A percentile compares a stretch with the other conserved stretches of the same genome.
These are phyloP conservation scores for Globisporangium heterothallicum DNA, from an alignment of 352 stramenopile genomes.

Conservation along the genomic window DNA sequence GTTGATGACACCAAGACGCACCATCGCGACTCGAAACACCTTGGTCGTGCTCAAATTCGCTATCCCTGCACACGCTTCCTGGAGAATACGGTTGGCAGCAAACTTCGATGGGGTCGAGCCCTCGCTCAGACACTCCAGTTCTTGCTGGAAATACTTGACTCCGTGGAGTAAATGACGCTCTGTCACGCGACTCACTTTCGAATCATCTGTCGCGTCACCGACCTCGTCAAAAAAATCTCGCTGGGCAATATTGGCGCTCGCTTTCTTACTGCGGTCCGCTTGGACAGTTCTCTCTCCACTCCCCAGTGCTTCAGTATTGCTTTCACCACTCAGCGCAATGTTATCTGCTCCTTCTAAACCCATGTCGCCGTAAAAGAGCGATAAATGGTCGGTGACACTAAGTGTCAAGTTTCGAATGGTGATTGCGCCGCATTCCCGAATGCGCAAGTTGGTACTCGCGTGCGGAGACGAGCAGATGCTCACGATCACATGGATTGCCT, in stretches of 20 bases:
- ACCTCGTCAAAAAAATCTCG: slow-evolving; percentile 4
- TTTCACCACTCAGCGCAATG: slow-evolving; percentile 8
- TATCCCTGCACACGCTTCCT: slow-evolving; percentile 54
- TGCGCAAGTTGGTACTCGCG: slow-evolving; percentile 15
- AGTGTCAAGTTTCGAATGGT: slow-evolving; percentile 70
- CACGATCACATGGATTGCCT: slow-evolving; percentile 55
- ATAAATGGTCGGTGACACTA: slow-evolving; percentile 47
- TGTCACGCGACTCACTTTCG: slow-evolving; percentile 27
- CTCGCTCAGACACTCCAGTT: slow-evolving; percentile 38
- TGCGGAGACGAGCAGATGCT: slow-evolving; percentile 39
- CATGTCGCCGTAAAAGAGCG: slow-evolving; percentile 43
- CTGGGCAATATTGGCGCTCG: background rate
- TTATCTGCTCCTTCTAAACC: slow-evolving; percentile 14
- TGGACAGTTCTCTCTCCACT: background rate
- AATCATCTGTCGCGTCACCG: background rate
- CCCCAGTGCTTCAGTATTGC: slow-evolving; percentile 6
- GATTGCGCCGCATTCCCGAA: slow-evolving; percentile 50
- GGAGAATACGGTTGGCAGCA: slow-evolving; percentile 30
- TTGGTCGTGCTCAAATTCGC: slow-evolving; percentile 69
- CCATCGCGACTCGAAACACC: slow-evolving; percentile 49
- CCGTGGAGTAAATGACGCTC: slow-evolving; percentile 59
- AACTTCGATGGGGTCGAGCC: too few relatives aligned
- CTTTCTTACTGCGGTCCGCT: background rate
- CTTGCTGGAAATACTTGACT: slow-evolving; percentile 49
- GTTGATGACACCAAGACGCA: slow-evolving; percentile 40